These are phyloP conservation scores for Pyrrhoderma lamaoense DNA, from an alignment of 1,284 basidiomycete genomes.

Conservation along the genomic window DNA sequence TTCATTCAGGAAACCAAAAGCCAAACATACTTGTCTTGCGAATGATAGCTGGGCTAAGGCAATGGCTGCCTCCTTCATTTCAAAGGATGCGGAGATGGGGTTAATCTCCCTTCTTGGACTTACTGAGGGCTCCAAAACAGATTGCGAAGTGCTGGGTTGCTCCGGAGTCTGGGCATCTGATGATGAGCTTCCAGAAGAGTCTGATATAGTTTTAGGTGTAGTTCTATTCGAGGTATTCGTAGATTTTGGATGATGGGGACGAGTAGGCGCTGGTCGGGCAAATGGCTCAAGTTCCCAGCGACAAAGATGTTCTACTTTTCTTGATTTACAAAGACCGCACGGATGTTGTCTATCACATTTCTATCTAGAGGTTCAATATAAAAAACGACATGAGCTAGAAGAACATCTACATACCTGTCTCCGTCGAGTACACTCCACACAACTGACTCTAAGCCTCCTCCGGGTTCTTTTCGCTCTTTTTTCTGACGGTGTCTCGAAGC, in stretches of 20 bases:
- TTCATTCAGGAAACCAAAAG: neutral
- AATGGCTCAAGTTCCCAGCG: constrained; percentile 45
- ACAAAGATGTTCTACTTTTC: constrained; percentile 45
- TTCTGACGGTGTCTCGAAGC: constrained; percentile 16
- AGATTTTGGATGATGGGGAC: constrained; percentile 29
- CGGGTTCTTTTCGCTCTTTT: constrained; percentile 31
- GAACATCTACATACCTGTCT: constrained; percentile 33
- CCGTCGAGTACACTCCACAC: constrained; percentile 49
- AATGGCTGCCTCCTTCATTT: constrained; percentile 28
- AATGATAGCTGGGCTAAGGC: constrained; percentile 29
- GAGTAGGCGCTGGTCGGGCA: constrained; percentile 40
- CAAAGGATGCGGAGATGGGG: neutral
- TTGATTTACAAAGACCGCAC: constrained; percentile 42
- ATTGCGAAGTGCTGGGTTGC: neutral
- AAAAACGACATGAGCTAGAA: constrained; percentile 6
- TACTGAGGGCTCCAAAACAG: neutral
- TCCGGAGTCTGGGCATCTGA: neutral
- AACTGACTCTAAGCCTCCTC: constrained; percentile 40
- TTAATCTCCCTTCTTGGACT: neutral
- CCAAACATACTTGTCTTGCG: constrained; percentile 15
- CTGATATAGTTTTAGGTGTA: constrained; percentile 1
- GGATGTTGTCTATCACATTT: constrained; percentile 50
- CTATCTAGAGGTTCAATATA: constrained; percentile 26
- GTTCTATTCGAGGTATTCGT: neutral
- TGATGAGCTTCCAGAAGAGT: neutral